Conservation (phyloP, 2,329 filamentous ascomycete genomes). For the Neofusicoccum laricinum region DNA sequence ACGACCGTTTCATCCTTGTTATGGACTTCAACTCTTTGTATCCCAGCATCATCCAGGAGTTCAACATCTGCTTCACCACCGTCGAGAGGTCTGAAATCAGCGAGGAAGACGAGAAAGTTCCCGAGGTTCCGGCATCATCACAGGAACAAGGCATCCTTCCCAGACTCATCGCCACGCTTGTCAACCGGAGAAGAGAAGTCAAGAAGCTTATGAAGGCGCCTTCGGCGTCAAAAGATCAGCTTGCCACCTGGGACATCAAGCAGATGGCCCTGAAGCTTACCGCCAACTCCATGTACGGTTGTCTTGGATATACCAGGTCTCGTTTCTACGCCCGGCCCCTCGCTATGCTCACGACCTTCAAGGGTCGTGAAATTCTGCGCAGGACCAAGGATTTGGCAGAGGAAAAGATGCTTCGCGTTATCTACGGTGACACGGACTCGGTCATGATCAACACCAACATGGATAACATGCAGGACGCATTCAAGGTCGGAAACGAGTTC, state of each 20-base stretch:
- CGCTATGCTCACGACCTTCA: conserved; percentile 93
- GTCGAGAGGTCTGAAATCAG: conserved; percentile 75
- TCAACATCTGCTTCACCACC: conserved; percentile 98
- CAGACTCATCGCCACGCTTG: conserved; percentile 85
- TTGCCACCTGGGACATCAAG: conserved; percentile 97
- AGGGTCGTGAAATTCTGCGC: conserved; percentile 93
- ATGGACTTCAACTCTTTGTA: conserved; percentile 99
- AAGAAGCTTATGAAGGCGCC: conserved; percentile 98
- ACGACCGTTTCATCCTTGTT: conserved; percentile 96
- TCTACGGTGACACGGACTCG: conserved; percentile 98
- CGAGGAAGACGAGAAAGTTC: conserved; percentile 82
- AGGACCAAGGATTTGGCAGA: conserved; percentile 96
- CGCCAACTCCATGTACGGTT: conserved; percentile 99
- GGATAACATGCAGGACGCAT: conserved; percentile 83
- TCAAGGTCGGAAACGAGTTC: conserved; percentile 91
- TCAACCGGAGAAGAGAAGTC: conserved; percentile 83
- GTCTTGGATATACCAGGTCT: conserved; percentile 93
- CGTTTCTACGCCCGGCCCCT: conserved; percentile 95
- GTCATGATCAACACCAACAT: conserved; percentile 99
- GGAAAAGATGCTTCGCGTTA: conserved; percentile 85
- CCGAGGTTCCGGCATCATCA: conserved; percentile 72
- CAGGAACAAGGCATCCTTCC: conserved; percentile 84
- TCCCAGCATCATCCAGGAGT: conserved; percentile 98
- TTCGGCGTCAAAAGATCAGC: conserved; percentile 76
- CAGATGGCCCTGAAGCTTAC: conserved; percentile 95